phyloP scores from a whole-genome alignment of 441 rosid species.

The Jatropha podagrica region DNA sequence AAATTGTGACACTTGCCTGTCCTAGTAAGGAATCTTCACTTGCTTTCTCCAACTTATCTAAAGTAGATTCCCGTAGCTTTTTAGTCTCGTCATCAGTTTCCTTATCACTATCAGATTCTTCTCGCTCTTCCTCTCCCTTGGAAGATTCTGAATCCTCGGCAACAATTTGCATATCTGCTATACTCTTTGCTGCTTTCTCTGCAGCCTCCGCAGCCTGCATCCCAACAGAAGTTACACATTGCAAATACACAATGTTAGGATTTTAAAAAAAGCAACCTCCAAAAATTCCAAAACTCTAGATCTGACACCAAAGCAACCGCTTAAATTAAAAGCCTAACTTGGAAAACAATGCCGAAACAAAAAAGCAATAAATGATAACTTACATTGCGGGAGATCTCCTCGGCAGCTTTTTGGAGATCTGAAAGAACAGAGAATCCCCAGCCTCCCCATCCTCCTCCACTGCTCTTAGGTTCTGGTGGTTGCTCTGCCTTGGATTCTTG shows the following conservation, averaged over 20 bases:
- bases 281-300: conserved; percentile 17
- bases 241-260: background rate
- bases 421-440: conserved; percentile 90
- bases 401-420: conserved; percentile 93
- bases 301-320: conserved; percentile 9
- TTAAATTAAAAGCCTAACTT: background rate
- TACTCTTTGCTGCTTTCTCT: conserved; percentile 81
- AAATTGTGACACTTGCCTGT: conserved; percentile 57
- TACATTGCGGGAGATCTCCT: conserved; percentile 95
- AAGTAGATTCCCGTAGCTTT: conserved; percentile 61
- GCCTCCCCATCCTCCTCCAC: conserved; percentile 64
- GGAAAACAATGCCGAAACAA: background rate
- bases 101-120: conserved; percentile 45
- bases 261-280: too few relatives aligned
- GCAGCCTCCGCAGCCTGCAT: conserved; percentile 85
- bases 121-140: conserved; percentile 54
- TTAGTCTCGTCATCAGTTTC: conserved; percentile 40
- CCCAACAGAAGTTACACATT: conserved; percentile 11
- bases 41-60: conserved; percentile 77
- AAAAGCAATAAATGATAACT: conserved; percentile 14
- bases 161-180: conserved; percentile 49
- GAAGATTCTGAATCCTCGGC: conserved; percentile 62
- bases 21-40: conserved; percentile 83
- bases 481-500: conserved; percentile 24
- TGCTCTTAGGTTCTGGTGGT: conserved; percentile 21